These are phyloP conservation scores for Coprinopsis strossmayeri DNA, from an alignment of 768 basidiomycete species.

Conservation along the genomic window DNA sequence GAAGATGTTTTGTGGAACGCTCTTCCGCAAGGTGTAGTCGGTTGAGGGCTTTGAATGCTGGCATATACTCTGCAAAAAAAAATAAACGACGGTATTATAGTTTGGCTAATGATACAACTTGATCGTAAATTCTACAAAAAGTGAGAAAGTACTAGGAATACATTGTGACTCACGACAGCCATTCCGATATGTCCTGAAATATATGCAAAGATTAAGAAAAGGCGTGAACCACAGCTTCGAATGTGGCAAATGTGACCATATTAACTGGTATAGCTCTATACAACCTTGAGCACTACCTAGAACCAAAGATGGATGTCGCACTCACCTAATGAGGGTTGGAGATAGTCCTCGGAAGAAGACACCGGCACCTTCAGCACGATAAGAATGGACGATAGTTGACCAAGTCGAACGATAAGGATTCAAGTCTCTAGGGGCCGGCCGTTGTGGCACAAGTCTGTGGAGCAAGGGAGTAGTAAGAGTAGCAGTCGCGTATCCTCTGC, in stretches of 20 bases:
- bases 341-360: constrained; percentile 76
- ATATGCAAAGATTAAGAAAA: constrained; percentile 19
- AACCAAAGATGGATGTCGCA: constrained; percentile 10
- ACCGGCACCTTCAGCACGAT: constrained; percentile 52
- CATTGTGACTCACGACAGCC: constrained; percentile 24
- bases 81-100: not conserved
- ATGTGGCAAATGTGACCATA: constrained; percentile 74
- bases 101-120: not conserved
- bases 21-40: constrained; percentile 3
- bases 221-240: constrained; percentile 51
- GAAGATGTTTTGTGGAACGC: constrained; percentile 5
- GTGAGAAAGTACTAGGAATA: constrained; percentile 37
- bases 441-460: not conserved
- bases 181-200: not conserved
- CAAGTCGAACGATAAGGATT: constrained; percentile 56
- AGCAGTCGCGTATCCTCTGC: not conserved
- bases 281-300: not conserved
- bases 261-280: constrained; percentile 78
- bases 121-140: not conserved
- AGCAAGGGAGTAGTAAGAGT: not conserved
- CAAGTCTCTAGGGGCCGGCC: constrained; percentile 3
- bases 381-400: constrained; percentile 55
- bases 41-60: not conserved
- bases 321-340: constrained; percentile 76
- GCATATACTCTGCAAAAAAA: not conserved